Percentiles rank a stretch among this genome's conserved stretches.
Evolutionary conservation across 1,284 basidiomycete genomes (phyloP).

Genomic region (Heterobasidion annosum): DNA sequence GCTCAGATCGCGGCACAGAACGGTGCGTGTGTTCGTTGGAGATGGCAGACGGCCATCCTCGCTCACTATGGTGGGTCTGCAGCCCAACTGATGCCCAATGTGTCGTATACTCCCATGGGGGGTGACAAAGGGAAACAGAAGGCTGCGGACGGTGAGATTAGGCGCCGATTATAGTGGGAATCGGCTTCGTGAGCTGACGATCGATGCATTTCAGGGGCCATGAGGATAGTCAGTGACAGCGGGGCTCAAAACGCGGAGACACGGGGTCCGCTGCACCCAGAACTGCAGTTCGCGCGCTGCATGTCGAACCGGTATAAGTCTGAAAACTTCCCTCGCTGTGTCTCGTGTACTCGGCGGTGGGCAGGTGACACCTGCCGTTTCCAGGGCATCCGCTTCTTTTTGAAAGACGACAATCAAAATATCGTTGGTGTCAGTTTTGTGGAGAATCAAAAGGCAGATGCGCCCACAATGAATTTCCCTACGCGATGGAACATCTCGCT

Average conservation of each 20-base stretch:
- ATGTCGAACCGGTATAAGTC: conserved; percentile 70
- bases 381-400: conserved; percentile 66
- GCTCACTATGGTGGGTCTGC: conserved; percentile 4
- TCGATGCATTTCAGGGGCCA: conserved; percentile 9
- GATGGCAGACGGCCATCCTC: not conserved
- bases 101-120: conserved; percentile 30
- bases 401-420: conserved; percentile 46
- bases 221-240: conserved; percentile 18
- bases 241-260: conserved; percentile 10
- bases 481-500: conserved; percentile 55
- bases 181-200: conserved; percentile 2
- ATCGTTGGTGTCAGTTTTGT: conserved; percentile 62
- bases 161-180: conserved; percentile 3
- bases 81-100: conserved; percentile 39
- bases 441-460: conserved; percentile 48
- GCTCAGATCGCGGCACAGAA: conserved; percentile 32
- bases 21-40: conserved; percentile 10
- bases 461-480: conserved; percentile 57
- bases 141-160: conserved; percentile 27
- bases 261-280: conserved; percentile 32
- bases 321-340: conserved; percentile 66
- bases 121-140: conserved; percentile 36
- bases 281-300: conserved; percentile 66
- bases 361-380: conserved; percentile 77
- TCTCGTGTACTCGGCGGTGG: conserved; percentile 75